These are phyloP conservation scores for Castanea crenata DNA, from an alignment of 306 rosid species.

Conservation along the genomic window DNA sequence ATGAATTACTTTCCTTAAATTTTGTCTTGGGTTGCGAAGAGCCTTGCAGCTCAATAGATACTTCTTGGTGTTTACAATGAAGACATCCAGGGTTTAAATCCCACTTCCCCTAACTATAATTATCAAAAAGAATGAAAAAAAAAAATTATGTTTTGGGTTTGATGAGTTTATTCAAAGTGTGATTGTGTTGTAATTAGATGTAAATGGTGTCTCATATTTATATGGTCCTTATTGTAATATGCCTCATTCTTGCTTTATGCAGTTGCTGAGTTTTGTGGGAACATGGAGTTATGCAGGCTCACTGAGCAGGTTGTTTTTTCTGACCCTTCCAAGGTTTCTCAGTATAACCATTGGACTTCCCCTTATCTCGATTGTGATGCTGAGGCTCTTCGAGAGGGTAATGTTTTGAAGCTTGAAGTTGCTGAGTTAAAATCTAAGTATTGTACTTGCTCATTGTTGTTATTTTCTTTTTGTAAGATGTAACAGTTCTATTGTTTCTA, in stretches of 20 bases:
- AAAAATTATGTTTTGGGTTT: not conserved
- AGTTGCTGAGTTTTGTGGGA: conserved; percentile 90
- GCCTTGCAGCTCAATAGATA: too few species aligned
- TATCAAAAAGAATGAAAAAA: too few species aligned
- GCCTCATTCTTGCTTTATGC: conserved; percentile 31
- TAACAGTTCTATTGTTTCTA: not conserved
- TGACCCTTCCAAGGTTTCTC: conserved; percentile 81
- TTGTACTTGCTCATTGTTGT: not conserved
- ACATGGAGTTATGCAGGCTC: conserved; percentile 81
- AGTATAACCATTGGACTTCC: conserved; percentile 69
- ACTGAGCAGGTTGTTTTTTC: conserved; percentile 92
- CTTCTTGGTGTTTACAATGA: too few species aligned
- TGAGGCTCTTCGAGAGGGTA: conserved; percentile 78
- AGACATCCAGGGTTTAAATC: too few species aligned
- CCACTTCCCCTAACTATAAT: too few species aligned
- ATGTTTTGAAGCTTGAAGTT: conserved; percentile 74
- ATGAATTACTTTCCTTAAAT: not conserved
- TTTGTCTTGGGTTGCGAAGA: too few species aligned
- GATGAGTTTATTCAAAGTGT: not conserved
- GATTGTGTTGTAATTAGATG: not conserved
- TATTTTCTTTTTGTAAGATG: not conserved
- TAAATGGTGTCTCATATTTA: too few species aligned
- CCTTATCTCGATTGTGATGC: conserved; percentile 81
- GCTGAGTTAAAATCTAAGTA: conserved; percentile 87
- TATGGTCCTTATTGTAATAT: not conserved